These are phyloP conservation scores for Clausena lansium DNA, from an alignment of 345 rosid species.

Conservation along the genomic window DNA sequence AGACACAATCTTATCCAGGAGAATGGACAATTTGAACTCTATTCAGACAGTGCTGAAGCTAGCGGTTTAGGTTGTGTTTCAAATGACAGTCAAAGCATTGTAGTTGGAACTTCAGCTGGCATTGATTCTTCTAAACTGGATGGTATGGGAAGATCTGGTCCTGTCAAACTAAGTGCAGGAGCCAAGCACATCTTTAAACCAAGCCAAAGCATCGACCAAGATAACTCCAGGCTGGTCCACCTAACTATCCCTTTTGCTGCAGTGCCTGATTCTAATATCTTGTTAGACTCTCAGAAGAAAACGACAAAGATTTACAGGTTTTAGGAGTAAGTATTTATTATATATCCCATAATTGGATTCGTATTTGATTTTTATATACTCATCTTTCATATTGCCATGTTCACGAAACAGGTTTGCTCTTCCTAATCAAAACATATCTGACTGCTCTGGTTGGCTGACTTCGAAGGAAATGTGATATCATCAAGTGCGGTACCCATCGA, in stretches of 20 bases:
- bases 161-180: slow-evolving; percentile 45
- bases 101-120: slow-evolving; percentile 15
- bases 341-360: background rate
- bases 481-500: background rate
- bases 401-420: background rate
- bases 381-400: background rate
- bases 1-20: slow-evolving; percentile 10
- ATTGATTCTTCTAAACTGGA: slow-evolving; percentile 20
- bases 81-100: slow-evolving; percentile 16
- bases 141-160: slow-evolving; percentile 26
- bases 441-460: background rate
- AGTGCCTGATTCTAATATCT: slow-evolving; percentile 10
- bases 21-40: background rate
- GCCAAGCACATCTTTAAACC: slow-evolving; percentile 48
- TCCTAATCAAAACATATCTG: background rate
- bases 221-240: slow-evolving; percentile 35
- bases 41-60: slow-evolving; percentile 16
- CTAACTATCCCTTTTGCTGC: slow-evolving; percentile 32
- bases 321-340: slow-evolving; percentile 13
- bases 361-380: background rate
- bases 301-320: slow-evolving; percentile 35
- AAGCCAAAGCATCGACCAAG: slow-evolving; percentile 16
- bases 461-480: background rate
- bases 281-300: slow-evolving; percentile 33
- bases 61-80: slow-evolving; percentile 11